A percentile compares a stretch with the other conserved stretches of the same genome.
Evolutionary conservation across 2,329 filamentous ascomycete species (phyloP).

Genomic region (Aspergillus ibericus): DNA sequence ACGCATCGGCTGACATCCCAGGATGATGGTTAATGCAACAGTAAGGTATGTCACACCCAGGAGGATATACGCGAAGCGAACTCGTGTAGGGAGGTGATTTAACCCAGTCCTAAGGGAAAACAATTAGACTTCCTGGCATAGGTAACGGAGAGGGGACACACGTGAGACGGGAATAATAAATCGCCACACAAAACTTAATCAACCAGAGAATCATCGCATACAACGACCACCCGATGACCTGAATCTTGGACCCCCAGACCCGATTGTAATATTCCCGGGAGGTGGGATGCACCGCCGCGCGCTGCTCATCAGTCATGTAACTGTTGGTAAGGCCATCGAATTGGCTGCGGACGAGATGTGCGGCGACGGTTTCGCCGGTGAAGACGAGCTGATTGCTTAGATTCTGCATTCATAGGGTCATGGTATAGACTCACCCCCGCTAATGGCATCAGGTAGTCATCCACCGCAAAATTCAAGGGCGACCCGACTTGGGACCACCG

Average conservation of each 20-base stretch:
- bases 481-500: conserved; percentile 47
- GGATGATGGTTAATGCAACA: conserved; percentile 49
- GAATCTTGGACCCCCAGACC: conserved; percentile 52
- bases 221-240: conserved; percentile 54
- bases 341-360: conserved; percentile 49
- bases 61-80: conserved; percentile 52
- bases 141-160: conserved; percentile 18
- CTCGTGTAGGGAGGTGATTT: conserved; percentile 42
- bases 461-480: conserved; percentile 48
- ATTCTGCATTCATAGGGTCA: too few species aligned
- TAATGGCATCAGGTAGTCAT: conserved; percentile 59
- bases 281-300: conserved; percentile 45
- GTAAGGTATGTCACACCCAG: conserved; percentile 50
- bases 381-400: conserved; percentile 45
- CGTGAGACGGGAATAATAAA: conserved; percentile 57
- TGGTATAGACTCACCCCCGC: conserved; percentile 43
- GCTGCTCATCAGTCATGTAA: conserved; percentile 53
- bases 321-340: conserved; percentile 56
- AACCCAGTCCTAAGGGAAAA: conserved; percentile 40
- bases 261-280: conserved; percentile 50
- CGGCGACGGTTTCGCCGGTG: conserved; percentile 48
- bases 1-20: conserved; percentile 55
- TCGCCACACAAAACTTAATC: conserved; percentile 54
- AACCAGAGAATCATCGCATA: conserved; percentile 55
- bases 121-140: too few species aligned